phyloP scores from a whole-genome alignment of 2,329 filamentous ascomycete genomes.

The Thelonectria discophora region DNA sequence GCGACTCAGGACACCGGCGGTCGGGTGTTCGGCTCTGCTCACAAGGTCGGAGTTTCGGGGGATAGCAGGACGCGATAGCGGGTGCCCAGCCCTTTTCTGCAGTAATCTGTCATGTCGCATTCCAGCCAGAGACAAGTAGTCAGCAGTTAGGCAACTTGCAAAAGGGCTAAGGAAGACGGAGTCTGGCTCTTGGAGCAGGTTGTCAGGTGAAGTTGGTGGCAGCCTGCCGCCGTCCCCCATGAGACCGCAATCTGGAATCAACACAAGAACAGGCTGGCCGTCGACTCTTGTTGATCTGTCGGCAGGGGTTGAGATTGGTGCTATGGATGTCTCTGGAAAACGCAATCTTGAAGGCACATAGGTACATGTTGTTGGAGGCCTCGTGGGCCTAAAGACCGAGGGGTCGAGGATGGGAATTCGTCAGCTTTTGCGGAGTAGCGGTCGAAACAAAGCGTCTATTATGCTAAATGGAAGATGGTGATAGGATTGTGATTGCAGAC shows the following conservation, averaged over 20 bases:
- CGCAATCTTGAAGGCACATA: conserved; percentile 5
- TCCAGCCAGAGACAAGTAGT: conserved; percentile 19
- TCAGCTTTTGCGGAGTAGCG: conserved; percentile 31
- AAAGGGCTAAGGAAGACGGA: conserved; percentile 3
- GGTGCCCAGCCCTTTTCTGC: neutral
- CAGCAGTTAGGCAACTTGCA: conserved; percentile 7
- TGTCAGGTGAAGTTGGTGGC: too few relatives aligned
- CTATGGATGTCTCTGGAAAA: conserved; percentile 4
- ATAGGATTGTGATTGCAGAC: conserved; percentile 12
- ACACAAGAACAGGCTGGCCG: neutral
- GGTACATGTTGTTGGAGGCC: conserved; percentile 35
- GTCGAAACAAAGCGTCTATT: conserved; percentile 10
- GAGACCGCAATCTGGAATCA: neutral
- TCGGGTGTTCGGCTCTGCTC: conserved; percentile 19
- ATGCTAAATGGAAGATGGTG: conserved; percentile 8
- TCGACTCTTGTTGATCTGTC: conserved; percentile 6
- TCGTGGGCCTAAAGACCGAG: conserved; percentile 31
- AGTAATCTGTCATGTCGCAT: conserved; percentile 16
- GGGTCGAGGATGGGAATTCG: conserved; percentile 29
- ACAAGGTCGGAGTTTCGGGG: conserved; percentile 1
- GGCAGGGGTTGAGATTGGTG: conserved; percentile 1
- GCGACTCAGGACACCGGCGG: conserved; percentile 5
- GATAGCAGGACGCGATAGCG: conserved; percentile 7
- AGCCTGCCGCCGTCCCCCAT: too few relatives aligned
- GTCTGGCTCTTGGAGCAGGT: neutral